These are phyloP conservation scores for Russula vinacea DNA, from an alignment of 768 basidiomycete genomes.

Conservation along the genomic window DNA sequence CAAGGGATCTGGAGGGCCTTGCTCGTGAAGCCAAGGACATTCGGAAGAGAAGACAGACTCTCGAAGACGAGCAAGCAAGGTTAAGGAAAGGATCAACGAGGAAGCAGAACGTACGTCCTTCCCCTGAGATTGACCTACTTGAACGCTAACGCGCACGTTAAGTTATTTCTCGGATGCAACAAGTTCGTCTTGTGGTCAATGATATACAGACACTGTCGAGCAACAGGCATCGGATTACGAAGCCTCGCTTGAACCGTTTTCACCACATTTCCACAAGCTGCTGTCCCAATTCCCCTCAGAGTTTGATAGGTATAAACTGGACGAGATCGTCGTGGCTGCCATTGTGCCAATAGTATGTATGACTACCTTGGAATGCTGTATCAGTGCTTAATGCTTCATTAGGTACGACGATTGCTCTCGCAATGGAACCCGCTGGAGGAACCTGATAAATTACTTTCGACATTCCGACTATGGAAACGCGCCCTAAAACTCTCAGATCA, in stretches of 20 bases:
- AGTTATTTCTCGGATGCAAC: slow-evolving; percentile 79
- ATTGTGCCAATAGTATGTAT: slow-evolving; percentile 68
- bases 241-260: slow-evolving; percentile 69
- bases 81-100: slow-evolving; percentile 65
- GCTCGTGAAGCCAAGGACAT: slow-evolving; percentile 86
- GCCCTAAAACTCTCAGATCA: slow-evolving; percentile 57
- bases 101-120: slow-evolving; percentile 67
- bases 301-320: slow-evolving; percentile 73
- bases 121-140: not conserved
- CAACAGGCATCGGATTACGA: slow-evolving; percentile 65
- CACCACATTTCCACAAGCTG: slow-evolving; percentile 69
- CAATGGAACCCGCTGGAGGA: slow-evolving; percentile 83
- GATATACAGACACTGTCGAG: slow-evolving; percentile 63
- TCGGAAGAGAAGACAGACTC: slow-evolving; percentile 72
- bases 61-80: slow-evolving; percentile 65
- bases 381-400: slow-evolving; percentile 1
- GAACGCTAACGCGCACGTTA: slow-evolving; percentile 21
- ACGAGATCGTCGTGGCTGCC: slow-evolving; percentile 91
- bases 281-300: slow-evolving; percentile 65
- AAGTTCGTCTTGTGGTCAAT: slow-evolving; percentile 69
- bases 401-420: slow-evolving; percentile 68
- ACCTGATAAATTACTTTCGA: slow-evolving; percentile 60
- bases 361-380: not conserved
- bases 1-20: slow-evolving; percentile 80
- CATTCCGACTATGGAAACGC: slow-evolving; percentile 66